Evolutionary conservation across 768 basidiomycete species (phyloP).

Genomic region (Suillus bovinus): DNA sequence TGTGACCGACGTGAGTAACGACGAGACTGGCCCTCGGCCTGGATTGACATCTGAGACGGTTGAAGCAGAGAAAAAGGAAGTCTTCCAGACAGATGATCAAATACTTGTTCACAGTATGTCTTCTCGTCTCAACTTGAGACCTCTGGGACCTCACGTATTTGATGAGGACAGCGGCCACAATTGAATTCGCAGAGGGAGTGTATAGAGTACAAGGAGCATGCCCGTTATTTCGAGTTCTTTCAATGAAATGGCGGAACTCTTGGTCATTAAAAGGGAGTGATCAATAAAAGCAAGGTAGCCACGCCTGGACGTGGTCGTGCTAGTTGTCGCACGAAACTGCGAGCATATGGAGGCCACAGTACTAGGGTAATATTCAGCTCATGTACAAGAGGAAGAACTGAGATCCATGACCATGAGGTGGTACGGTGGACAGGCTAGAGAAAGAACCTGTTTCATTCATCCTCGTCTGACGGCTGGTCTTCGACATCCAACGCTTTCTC

Average conservation of each 20-base stretch:
- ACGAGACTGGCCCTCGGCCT: slow-evolving; percentile 34
- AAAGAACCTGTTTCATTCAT: slow-evolving; percentile 41
- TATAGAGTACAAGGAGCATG: neutral
- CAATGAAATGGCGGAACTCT: neutral
- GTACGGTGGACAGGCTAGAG: neutral
- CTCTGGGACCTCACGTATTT: neutral
- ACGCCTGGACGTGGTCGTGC: neutral
- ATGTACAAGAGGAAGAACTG: neutral
- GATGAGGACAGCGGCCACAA: too few species aligned
- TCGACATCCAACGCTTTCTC: slow-evolving; percentile 55
- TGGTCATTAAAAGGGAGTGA: neutral
- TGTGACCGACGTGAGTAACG: slow-evolving; percentile 62
- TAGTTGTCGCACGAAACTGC: neutral
- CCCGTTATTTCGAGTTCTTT: neutral
- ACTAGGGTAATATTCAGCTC: slow-evolving; percentile 1
- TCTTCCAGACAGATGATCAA: neutral
- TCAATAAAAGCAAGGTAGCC: neutral
- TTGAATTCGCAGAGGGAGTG: neutral
- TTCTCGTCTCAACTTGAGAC: neutral
- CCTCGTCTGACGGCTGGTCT: slow-evolving; percentile 60
- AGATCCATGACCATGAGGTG: neutral
- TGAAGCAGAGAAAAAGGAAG: slow-evolving; percentile 12
- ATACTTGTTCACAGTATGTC: neutral
- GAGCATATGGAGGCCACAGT: neutral
- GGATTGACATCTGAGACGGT: slow-evolving; percentile 31